phyloP scores from a whole-genome alignment of 495 filamentous ascomycete genomes.

The Choiromyces venosus region DNA sequence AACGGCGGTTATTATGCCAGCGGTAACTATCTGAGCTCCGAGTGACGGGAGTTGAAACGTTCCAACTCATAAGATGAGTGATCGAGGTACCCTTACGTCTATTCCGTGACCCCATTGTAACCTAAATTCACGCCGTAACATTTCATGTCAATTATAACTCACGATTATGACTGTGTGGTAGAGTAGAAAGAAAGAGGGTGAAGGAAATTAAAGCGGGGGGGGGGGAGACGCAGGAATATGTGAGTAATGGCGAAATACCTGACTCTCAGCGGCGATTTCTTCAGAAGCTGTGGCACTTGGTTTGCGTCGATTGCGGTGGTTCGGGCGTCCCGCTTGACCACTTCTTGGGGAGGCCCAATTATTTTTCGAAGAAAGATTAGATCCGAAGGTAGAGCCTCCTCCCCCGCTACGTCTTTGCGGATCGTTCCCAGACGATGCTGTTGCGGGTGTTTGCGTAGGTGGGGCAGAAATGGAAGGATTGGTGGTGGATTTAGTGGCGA shows the following conservation, averaged over 20 bases:
- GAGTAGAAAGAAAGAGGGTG: slow-evolving; percentile 33
- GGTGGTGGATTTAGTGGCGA: slow-evolving; percentile 13
- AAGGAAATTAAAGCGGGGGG: slow-evolving; percentile 4
- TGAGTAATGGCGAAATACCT: slow-evolving; percentile 11
- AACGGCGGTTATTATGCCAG: slow-evolving; percentile 52
- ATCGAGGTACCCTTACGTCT: slow-evolving; percentile 93
- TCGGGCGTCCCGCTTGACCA: slow-evolving; percentile 66
- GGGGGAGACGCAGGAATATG: slow-evolving; percentile 1
- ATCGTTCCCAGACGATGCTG: slow-evolving; percentile 48
- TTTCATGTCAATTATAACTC: not conserved
- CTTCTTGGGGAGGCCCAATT: slow-evolving; percentile 58
- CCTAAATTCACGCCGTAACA: slow-evolving; percentile 43
- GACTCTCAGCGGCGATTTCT: slow-evolving; percentile 14
- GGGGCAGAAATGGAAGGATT: slow-evolving; percentile 19
- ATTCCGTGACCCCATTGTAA: slow-evolving; percentile 76
- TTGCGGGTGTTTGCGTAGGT: slow-evolving; percentile 33
- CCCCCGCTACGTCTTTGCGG: slow-evolving; percentile 59
- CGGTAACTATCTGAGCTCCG: slow-evolving; percentile 48
- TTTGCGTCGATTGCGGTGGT: slow-evolving; percentile 58
- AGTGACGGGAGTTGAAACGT: slow-evolving; percentile 69
- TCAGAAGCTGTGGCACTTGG: slow-evolving; percentile 38
- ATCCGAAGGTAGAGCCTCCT: slow-evolving; percentile 57
- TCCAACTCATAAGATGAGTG: slow-evolving; percentile 91
- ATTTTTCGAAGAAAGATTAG: slow-evolving; percentile 54
- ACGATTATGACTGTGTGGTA: not conserved